A percentile compares a stretch with the other conserved stretches of the same genome.
phyloP scores from a whole-genome alignment of 2,329 filamentous ascomycete genomes.

The Ceratocystis variospora region DNA sequence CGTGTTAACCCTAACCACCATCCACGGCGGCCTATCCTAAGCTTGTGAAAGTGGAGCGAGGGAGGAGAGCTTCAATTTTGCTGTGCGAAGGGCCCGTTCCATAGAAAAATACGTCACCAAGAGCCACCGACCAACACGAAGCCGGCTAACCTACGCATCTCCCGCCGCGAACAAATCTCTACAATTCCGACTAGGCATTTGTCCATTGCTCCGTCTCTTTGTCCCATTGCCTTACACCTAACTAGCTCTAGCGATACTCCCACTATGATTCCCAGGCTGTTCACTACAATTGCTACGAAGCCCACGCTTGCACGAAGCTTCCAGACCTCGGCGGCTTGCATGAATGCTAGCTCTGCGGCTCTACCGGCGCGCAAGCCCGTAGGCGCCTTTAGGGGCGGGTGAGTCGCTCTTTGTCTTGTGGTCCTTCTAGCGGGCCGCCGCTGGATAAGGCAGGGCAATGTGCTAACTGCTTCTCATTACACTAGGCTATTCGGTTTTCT shows the following conservation, averaged over 20 bases:
- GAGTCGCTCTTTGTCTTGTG: conserved; percentile 25
- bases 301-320: conserved; percentile 30
- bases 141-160: not conserved
- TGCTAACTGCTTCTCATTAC: not conserved
- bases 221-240: not conserved
- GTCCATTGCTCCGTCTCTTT: not conserved
- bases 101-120: not conserved
- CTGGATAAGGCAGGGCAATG: not conserved
- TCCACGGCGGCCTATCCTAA: not conserved
- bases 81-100: not conserved
- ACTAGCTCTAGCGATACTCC: not conserved
- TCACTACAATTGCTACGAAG: conserved; percentile 23
- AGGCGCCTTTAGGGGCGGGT: conserved; percentile 50
- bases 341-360: conserved; percentile 30
- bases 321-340: conserved; percentile 37
- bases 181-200: not conserved
- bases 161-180: not conserved
- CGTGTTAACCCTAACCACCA: not conserved
- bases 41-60: conserved; percentile 5
- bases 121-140: not conserved
- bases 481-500: conserved; percentile 80
- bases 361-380: conserved; percentile 45
- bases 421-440: not conserved
- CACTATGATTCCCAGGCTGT: conserved; percentile 19
- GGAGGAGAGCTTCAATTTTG: conserved; percentile 10